Base-by-base conservation (phyloP, 495 filamentous ascomycete species). In the Xylaria grammica region DNA sequence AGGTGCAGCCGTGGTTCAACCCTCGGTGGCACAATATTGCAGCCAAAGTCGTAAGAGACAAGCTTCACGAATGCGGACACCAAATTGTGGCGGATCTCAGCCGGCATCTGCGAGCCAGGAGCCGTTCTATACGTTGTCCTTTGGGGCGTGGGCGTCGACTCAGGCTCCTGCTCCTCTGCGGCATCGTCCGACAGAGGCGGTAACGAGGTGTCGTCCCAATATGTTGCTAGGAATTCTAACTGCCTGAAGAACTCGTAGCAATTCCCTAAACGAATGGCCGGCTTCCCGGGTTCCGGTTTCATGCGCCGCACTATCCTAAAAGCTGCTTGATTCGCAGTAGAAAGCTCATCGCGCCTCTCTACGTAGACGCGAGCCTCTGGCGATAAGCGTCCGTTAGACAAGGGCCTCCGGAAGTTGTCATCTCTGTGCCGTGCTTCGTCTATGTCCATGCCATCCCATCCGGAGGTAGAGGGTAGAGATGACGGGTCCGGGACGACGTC, bases 41-140 rank as follows among this genome's bases (percentile, higher is more conserved):
- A 93, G 24, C 87, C 87, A 72, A 93, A 95, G 36, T 90, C 86
- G 84, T 91, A 96, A 8, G 88, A 84, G 0, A 90, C 85, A 46
- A 91, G 85, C 77, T 96, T 94, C 32, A 95, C 75, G 63, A 97
- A 90, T 15, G 86, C 82, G 9, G 85, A 81, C 32, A 96, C 74
- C 15, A 89, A 82, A 34, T 90, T 87, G 40, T 90, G 85, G 29
- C 92, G 90, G 66, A 86, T 86, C 46, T 90, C 87, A 20, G 88
- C 78, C 3, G 93, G 93, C 87, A 96, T 93, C 62, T 91, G 85
- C 10, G 77, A 67, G 20, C 92, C 91, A 19, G 85, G 76, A 7
- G 82, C 83, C 6, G 83, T 82, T 30, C 91, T 89, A 58, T 72
- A 77, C 40, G 69, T 70, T 3, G 65, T 66, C 15, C 67, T 65